A percentile compares a stretch with the other conserved stretches of the same genome.
Evolutionary conservation across 2,329 filamentous ascomycete genomes (phyloP).

Genomic region (Botrytis squamosa): DNA sequence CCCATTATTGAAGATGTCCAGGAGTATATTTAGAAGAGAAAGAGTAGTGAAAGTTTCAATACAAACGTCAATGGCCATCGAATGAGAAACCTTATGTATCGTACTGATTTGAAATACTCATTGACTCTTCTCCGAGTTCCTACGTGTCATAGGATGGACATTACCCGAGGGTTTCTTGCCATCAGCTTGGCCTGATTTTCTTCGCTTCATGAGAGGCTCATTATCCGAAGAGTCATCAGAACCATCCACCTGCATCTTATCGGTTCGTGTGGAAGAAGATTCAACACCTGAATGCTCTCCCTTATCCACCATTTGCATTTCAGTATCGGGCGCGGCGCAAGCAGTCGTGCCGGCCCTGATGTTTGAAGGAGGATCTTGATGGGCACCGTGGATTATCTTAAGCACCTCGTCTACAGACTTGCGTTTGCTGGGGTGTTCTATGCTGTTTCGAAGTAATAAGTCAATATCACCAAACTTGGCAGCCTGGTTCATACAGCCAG

Average conservation of each 20-base stretch:
- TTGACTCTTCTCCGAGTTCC: background rate
- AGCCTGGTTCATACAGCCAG: constrained; percentile 5
- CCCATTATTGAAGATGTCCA: background rate
- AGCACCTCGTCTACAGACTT: background rate
- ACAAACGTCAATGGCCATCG: background rate
- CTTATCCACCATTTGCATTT: background rate
- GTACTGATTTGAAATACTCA: background rate
- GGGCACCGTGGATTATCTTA: background rate
- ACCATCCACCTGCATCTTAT: background rate
- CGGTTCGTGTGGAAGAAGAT: background rate
- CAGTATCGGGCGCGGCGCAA: no score
- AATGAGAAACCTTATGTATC: background rate
- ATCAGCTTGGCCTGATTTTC: background rate
- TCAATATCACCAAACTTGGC: constrained; percentile 13
- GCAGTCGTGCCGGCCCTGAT: background rate
- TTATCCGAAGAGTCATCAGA: background rate
- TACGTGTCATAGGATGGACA: background rate
- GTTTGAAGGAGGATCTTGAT: background rate
- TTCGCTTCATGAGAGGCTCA: background rate
- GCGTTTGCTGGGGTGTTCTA: background rate
- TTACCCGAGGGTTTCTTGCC: background rate
- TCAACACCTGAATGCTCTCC: background rate
- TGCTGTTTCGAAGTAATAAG: background rate
- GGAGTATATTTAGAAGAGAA: background rate
- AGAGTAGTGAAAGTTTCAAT: background rate